Conservation (phyloP, 768 basidiomycete genomes). For the Polyporus arcularius region DNA sequence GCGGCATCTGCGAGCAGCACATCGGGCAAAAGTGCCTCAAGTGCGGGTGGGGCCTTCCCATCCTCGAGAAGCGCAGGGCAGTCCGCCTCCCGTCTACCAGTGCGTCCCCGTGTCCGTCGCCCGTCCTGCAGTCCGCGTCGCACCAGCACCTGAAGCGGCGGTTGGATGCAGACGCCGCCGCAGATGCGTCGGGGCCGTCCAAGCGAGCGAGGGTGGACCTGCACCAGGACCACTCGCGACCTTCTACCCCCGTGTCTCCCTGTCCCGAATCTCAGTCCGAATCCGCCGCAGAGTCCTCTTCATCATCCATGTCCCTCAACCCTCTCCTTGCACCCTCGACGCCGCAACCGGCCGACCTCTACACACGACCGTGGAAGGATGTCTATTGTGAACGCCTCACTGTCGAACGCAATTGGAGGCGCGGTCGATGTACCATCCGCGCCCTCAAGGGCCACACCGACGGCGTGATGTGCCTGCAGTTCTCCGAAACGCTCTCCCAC, state of each 20-base stretch:
- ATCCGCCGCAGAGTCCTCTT: no score
- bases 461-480: conserved; percentile 97
- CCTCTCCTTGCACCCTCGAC: conserved; percentile 25
- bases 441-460: conserved; percentile 92
- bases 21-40: conserved; percentile 96
- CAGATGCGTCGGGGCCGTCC: not conserved
- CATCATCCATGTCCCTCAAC: conserved; percentile 22
- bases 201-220: not conserved
- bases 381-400: conserved; percentile 98
- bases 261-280: not conserved
- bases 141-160: conserved; percentile 40
- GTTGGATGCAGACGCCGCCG: conserved; percentile 33
- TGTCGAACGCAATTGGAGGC: conserved; percentile 96
- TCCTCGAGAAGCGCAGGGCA: conserved; percentile 74
- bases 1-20: conserved; percentile 96
- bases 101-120: conserved; percentile 37
- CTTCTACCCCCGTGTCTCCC: conserved; percentile 32
- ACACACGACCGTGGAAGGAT: conserved; percentile 95
- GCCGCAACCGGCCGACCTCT: conserved; percentile 27
- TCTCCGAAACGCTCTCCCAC: conserved; percentile 79
- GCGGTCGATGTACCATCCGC: conserved; percentile 83
- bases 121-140: conserved; percentile 17
- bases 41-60: conserved; percentile 96
- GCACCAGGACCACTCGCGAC: not conserved
- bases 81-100: conserved; percentile 38